phyloP scores from a whole-genome alignment of 2,329 filamentous ascomycete species.

The Clarireedia monteithiana region DNA sequence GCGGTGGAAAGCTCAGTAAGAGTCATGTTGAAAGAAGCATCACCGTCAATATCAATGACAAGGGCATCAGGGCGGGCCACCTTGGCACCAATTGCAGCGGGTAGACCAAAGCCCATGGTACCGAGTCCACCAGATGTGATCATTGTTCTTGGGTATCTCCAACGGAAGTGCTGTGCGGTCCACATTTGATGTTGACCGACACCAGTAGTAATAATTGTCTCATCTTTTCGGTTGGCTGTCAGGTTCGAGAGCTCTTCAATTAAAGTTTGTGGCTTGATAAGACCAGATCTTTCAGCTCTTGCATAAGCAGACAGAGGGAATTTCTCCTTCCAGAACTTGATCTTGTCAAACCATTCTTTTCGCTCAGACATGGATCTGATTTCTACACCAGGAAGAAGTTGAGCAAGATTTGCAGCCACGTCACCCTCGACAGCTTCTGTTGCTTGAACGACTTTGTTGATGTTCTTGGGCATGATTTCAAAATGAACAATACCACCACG shows the following conservation, averaged over 20 bases:
- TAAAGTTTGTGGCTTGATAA: conserved; percentile 91
- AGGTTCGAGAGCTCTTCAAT: conserved; percentile 86
- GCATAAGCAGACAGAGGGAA: conserved; percentile 84
- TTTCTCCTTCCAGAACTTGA: conserved; percentile 81
- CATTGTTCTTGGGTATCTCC: conserved; percentile 86
- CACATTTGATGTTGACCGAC: conserved; percentile 99
- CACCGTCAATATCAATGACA: conserved; percentile 93
- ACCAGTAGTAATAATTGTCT: conserved; percentile 84
- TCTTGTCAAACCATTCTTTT: conserved; percentile 82
- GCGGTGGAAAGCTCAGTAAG: conserved; percentile 90
- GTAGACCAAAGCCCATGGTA: conserved; percentile 93
- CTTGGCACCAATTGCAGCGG: conserved; percentile 91
- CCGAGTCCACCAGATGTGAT: conserved; percentile 93
- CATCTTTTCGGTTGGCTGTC: conserved; percentile 70
- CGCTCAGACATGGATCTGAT: conserved; percentile 55
- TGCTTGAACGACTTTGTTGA: conserved; percentile 98
- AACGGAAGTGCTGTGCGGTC: conserved; percentile 93
- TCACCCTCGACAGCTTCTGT: conserved; percentile 94
- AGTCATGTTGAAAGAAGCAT: conserved; percentile 99
- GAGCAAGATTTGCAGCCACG: conserved; percentile 68
- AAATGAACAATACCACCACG: conserved; percentile 96
- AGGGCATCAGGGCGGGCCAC: conserved; percentile 55
- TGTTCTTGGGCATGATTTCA: conserved; percentile 99
- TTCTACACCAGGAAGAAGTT: conserved; percentile 67
- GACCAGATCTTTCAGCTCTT: conserved; percentile 62